Conservation (phyloP, 2,329 filamentous ascomycete genomes). For the Penicillium italicum region DNA sequence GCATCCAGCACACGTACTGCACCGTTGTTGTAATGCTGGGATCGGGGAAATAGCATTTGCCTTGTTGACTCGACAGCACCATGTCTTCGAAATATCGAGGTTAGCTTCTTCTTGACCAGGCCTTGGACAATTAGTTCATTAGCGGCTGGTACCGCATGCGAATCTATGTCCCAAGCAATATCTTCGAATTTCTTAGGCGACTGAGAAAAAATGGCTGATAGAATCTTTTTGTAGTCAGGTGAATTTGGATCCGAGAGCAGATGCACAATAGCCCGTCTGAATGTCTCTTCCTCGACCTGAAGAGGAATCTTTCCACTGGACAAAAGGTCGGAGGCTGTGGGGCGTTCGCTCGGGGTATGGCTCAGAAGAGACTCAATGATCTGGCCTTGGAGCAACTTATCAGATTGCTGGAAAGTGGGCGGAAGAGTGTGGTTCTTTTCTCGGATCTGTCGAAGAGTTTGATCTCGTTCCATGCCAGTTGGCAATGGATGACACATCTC, state of each 20-base stretch:
- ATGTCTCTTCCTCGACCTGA: conserved; percentile 88
- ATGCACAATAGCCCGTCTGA: conserved; percentile 75
- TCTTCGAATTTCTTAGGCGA: conserved; percentile 77
- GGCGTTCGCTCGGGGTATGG: conserved; percentile 77
- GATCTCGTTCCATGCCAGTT: conserved; percentile 61
- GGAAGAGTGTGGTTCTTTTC: conserved; percentile 67
- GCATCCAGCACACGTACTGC: conserved; percentile 77
- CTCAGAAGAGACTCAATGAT: conserved; percentile 77
- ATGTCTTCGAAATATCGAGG: conserved; percentile 78
- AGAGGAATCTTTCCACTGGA: conserved; percentile 83
- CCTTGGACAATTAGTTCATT: conserved; percentile 62
- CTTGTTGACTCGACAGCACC: conserved; percentile 79
- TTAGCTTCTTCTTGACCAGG: conserved; percentile 69
- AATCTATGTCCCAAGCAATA: conserved; percentile 70
- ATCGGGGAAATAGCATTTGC: conserved; percentile 75
- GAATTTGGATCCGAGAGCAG: conserved; percentile 73
- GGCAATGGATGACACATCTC: conserved; percentile 77
- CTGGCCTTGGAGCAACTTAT: conserved; percentile 65
- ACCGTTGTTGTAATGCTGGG: conserved; percentile 69
- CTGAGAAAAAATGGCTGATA: conserved; percentile 76
- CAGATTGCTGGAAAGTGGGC: conserved; percentile 65
- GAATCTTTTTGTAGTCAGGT: conserved; percentile 83
- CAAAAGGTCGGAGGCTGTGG: conserved; percentile 76
- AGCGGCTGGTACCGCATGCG: conserved; percentile 50
- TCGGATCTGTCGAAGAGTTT: conserved; percentile 66